A percentile compares a stretch with the other conserved stretches of the same genome.
These are phyloP conservation scores for Botrytis porri DNA, from an alignment of 2,329 filamentous ascomycete species.

Conservation along the genomic window DNA sequence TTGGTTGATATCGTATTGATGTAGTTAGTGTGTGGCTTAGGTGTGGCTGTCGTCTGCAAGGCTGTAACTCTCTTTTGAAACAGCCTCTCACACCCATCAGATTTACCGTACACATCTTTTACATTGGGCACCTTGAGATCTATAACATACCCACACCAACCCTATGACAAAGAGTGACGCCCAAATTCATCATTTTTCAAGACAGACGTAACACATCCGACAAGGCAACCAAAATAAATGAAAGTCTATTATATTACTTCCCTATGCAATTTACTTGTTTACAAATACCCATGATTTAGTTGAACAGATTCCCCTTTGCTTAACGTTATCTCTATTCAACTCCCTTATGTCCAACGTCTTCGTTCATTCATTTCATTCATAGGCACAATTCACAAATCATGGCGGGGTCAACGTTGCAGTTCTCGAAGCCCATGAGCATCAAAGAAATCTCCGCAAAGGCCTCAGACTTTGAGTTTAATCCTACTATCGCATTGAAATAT, in stretches of 20 bases:
- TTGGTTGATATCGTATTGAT: not conserved
- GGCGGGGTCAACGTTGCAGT: conserved; percentile 32
- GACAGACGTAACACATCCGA: not conserved
- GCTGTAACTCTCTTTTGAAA: not conserved
- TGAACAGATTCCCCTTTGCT: not conserved
- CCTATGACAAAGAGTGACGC: not conserved
- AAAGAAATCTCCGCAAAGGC: conserved; percentile 76
- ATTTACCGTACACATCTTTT: not conserved
- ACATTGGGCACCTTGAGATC: conserved; percentile 11
- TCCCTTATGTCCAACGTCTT: not conserved
- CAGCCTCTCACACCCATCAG: not conserved
- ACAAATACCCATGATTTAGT: not conserved
- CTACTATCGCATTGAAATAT: conserved; percentile 69
- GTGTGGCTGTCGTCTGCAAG: not conserved
- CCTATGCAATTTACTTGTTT: not conserved
- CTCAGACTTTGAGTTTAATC: conserved; percentile 77
- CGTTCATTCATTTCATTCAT: not conserved
- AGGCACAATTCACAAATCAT: conserved; percentile 26
- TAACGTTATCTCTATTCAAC: not conserved
- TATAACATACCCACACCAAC: not conserved
- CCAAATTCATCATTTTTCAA: not conserved
- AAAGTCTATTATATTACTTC: not conserved
- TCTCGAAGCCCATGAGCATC: conserved; percentile 60
- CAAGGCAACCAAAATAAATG: not conserved
- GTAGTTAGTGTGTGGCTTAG: not conserved